These are phyloP conservation scores for Sporothrix brasiliensis DNA, from an alignment of 2,329 filamentous ascomycete genomes.

Conservation along the genomic window DNA sequence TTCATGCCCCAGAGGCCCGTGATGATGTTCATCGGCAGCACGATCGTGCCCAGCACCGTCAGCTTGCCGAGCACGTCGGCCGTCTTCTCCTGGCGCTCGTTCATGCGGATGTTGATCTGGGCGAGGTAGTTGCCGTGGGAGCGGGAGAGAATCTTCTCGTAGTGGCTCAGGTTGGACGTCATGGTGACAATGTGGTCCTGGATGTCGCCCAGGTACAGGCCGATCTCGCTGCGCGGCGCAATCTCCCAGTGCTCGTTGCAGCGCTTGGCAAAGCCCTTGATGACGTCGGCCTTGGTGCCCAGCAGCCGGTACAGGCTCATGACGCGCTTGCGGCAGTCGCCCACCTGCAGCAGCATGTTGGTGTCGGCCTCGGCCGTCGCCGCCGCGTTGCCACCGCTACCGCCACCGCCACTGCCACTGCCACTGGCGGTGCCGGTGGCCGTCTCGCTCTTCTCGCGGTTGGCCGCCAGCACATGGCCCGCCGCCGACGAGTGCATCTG, in stretches of 20 bases:
- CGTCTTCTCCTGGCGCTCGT: constrained; percentile 93
- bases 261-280: constrained; percentile 97
- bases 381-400: constrained; percentile 30
- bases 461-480: constrained; percentile 39
- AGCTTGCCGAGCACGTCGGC: constrained; percentile 93
- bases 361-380: constrained; percentile 34
- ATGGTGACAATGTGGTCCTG: constrained; percentile 99
- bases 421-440: too few relatives aligned
- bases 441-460: constrained; percentile 42
- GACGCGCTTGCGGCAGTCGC: constrained; percentile 93
- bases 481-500: constrained; percentile 67
- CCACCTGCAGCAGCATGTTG: constrained; percentile 85
- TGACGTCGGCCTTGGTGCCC: constrained; percentile 97
- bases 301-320: constrained; percentile 92
- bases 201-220: constrained; percentile 96
- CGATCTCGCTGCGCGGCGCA: constrained; percentile 91
- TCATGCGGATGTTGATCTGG: constrained; percentile 99
- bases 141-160: constrained; percentile 89
- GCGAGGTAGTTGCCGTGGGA: constrained; percentile 98
- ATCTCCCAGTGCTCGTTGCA: constrained; percentile 99
- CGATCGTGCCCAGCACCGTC: constrained; percentile 94
- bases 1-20: constrained; percentile 99
- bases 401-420: too few relatives aligned
- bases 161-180: constrained; percentile 93
- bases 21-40: constrained; percentile 98